These are phyloP conservation scores for Aspergillus melleus DNA, from an alignment of 2,329 filamentous ascomycete species.

Conservation along the genomic window DNA sequence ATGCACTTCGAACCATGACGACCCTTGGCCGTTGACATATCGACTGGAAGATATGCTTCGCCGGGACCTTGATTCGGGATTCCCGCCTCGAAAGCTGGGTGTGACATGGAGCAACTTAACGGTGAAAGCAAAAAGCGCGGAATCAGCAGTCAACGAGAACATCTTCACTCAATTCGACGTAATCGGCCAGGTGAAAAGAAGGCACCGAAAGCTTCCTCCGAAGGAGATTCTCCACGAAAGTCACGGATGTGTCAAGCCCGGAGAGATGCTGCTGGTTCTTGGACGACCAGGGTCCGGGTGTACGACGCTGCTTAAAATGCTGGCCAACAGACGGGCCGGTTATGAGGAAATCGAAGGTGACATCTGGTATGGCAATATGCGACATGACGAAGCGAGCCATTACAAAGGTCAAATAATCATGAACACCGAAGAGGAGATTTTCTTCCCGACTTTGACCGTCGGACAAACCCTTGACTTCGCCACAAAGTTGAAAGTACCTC, in stretches of 20 bases:
- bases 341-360: constrained; percentile 61
- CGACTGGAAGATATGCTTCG: background rate
- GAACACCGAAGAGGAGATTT: constrained; percentile 55
- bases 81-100: constrained; percentile 56
- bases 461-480: constrained; percentile 56
- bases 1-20: background rate
- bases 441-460: constrained; percentile 54
- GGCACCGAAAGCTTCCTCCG: constrained; percentile 56
- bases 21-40: background rate
- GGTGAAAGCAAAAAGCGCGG: constrained; percentile 61
- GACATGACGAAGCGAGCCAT: constrained; percentile 41
- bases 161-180: constrained; percentile 61
- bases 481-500: constrained; percentile 58
- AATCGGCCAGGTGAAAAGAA: constrained; percentile 54
- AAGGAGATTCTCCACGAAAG: constrained; percentile 65
- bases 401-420: constrained; percentile 60
- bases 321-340: constrained; percentile 59
- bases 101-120: constrained; percentile 66
- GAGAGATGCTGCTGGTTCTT: constrained; percentile 70
- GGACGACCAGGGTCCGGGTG: constrained; percentile 70
- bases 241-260: constrained; percentile 69
- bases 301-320: constrained; percentile 68
- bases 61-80: constrained; percentile 48
- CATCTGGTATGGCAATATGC: constrained; percentile 55
- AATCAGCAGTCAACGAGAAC: constrained; percentile 66